These are phyloP conservation scores for Teratosphaeria zuluensis DNA, from an alignment of 2,329 filamentous ascomycete species.

Conservation along the genomic window DNA sequence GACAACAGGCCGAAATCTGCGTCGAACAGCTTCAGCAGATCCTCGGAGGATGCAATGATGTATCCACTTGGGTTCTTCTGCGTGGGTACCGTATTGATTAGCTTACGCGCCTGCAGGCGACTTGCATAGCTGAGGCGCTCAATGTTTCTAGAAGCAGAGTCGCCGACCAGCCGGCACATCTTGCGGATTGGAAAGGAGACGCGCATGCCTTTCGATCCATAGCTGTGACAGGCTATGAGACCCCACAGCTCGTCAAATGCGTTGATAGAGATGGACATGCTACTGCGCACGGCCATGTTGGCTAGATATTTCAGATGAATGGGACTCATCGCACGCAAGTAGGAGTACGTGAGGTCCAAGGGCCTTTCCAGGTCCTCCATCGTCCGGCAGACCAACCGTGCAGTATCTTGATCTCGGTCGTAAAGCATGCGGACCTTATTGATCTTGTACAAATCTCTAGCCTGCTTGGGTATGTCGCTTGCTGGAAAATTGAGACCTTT, in stretches of 20 bases:
- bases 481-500: slow-evolving; percentile 83
- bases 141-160: slow-evolving; percentile 78
- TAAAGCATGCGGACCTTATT: slow-evolving; percentile 86
- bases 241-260: slow-evolving; percentile 82
- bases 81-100: slow-evolving; percentile 77
- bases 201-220: slow-evolving; percentile 70
- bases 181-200: slow-evolving; percentile 86
- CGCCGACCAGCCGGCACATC: slow-evolving; percentile 80
- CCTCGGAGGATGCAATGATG: slow-evolving; percentile 81
- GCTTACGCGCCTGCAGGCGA: slow-evolving; percentile 71
- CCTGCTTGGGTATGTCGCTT: slow-evolving; percentile 76
- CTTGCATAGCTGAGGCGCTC: slow-evolving; percentile 80
- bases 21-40: slow-evolving; percentile 72
- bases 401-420: slow-evolving; percentile 69
- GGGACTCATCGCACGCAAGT: slow-evolving; percentile 80
- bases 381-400: slow-evolving; percentile 71
- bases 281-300: slow-evolving; percentile 87
- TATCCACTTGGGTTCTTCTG: slow-evolving; percentile 78
- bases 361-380: slow-evolving; percentile 63
- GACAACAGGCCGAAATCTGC: slow-evolving; percentile 80
- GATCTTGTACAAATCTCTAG: slow-evolving; percentile 76
- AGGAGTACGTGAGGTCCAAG: slow-evolving; percentile 73
- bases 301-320: slow-evolving; percentile 79
- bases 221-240: slow-evolving; percentile 75
- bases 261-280: slow-evolving; percentile 90